Evolutionary conservation across 1,284 basidiomycete genomes (phyloP), one percentile per base, ranked within the genome.

Genomic region (Coniferiporia weirii): DNA sequence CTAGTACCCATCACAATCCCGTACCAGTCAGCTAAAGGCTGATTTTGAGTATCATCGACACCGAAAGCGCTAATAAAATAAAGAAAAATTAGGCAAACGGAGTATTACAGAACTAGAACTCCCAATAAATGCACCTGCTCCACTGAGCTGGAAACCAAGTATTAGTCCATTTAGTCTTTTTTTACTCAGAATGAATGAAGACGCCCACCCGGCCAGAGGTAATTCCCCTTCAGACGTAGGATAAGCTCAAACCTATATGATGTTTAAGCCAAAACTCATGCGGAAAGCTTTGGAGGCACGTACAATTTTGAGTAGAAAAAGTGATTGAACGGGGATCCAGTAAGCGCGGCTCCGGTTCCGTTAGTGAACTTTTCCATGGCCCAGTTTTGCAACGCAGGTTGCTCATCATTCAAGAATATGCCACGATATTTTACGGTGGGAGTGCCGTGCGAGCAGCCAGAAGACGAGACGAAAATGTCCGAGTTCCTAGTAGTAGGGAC

Each of bases 391-490:
- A 86, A 68, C n/a, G 78, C 79, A 8, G 84, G 84, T 61, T 84
- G 80, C 67, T 86, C 84, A 63, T 87, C 84, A 64, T 87, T 87
- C 60, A 79, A 68, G 66, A 85, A 86, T 55, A 85, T 81, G 38
- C 80, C 87, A 43, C 87, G 80, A 64, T 86, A 89, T 67, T 89
- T 84, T 59, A 90, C 84, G 1, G 82, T 83, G 0, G 87, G 87
- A 5, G 77, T 69, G 32, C 84, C 86, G 68, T 89, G 87, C 7
- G 79, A 74, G 68, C 85, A 85, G 1, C 79, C 78, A 15, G 69
- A 66, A 10, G 78, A 68, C 1, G 74, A 66, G 47, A 85, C 77
- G 61, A 78, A 82, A 35, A 87, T 63, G 32, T 79, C 69, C 0
- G 75, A 64, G 46, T 84, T 78, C 43, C 73, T 74, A 8, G 76